phyloP scores from a whole-genome alignment of 768 basidiomycete genomes.

The Suillus hirtellus region DNA sequence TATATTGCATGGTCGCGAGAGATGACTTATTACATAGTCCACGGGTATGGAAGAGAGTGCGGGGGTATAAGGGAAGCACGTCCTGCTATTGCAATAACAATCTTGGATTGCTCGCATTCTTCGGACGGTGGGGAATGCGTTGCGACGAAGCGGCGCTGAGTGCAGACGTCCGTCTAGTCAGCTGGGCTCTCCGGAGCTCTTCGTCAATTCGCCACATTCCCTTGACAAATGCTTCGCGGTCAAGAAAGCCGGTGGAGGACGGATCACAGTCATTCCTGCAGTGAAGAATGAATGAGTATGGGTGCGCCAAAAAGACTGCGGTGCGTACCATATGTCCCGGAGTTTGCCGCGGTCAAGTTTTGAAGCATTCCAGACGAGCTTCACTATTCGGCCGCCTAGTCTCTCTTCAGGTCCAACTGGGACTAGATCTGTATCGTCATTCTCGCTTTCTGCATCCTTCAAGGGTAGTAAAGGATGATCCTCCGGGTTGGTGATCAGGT shows the following conservation, averaged over 20 bases:
- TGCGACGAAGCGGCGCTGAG: slow-evolving; percentile 35
- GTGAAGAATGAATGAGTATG: slow-evolving; percentile 9
- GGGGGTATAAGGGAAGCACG: neutral
- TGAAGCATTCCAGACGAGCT: slow-evolving; percentile 63
- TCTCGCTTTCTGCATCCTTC: slow-evolving; percentile 16
- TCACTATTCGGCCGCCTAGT: slow-evolving; percentile 58
- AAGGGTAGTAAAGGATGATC: slow-evolving; percentile 25
- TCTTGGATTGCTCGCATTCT: slow-evolving; percentile 14
- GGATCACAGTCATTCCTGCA: slow-evolving; percentile 73
- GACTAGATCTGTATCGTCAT: slow-evolving; percentile 23
- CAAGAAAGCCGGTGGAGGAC: slow-evolving; percentile 52
- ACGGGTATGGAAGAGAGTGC: neutral
- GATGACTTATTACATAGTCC: slow-evolving; percentile 5
- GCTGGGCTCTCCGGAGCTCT: slow-evolving; percentile 66
- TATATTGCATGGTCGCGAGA: neutral
- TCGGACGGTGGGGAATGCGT: slow-evolving; percentile 34
- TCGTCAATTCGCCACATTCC: slow-evolving; percentile 91
- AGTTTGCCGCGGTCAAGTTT: slow-evolving; percentile 53
- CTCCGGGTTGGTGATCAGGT: slow-evolving; percentile 53
- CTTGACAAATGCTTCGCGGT: slow-evolving; percentile 64
- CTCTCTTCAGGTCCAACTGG: slow-evolving; percentile 44
- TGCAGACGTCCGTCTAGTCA: slow-evolving; percentile 33
- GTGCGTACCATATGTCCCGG: slow-evolving; percentile 63
- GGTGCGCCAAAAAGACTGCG: slow-evolving; percentile 3
- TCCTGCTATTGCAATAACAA: slow-evolving; percentile 16